These are phyloP conservation scores for Zoysia pacifica DNA, from an alignment of 176 grass and related monocot species.

Conservation along the genomic window DNA sequence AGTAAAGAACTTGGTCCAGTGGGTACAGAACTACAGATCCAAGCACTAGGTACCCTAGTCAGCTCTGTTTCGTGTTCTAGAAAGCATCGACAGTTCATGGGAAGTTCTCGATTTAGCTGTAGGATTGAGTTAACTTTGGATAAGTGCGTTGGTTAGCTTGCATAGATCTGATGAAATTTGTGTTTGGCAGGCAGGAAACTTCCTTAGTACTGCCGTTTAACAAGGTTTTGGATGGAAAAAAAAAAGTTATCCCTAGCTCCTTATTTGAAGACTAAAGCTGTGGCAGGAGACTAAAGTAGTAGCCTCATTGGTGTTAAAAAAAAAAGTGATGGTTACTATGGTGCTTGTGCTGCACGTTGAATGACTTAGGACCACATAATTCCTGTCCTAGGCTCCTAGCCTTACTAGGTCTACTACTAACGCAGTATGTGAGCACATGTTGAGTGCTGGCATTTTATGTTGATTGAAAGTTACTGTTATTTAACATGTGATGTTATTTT, in stretches of 20 bases:
- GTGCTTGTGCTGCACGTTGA: no score
- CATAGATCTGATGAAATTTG: no score
- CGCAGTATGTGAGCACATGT: not conserved
- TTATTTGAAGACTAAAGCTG: no score
- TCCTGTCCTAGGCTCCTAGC: not conserved
- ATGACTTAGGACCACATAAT: no score
- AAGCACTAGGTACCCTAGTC: not conserved
- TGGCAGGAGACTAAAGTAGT: no score
- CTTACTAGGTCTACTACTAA: slow-evolving; percentile 2
- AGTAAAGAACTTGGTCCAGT: not conserved
- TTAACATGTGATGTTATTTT: not conserved
- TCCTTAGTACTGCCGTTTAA: no score
- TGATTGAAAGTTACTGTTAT: not conserved
- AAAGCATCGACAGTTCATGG: not conserved
- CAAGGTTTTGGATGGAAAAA: no score
- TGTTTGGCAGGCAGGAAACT: no score
- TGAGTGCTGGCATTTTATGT: not conserved
- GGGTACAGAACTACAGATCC: slow-evolving; percentile 38
- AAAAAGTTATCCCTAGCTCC: no score
- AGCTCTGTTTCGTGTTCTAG: slow-evolving; percentile 6
- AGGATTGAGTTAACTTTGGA: not conserved
- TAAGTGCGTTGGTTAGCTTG: not conserved
- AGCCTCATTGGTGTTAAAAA: no score
- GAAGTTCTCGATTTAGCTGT: not conserved
- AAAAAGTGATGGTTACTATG: no score